phyloP scores from a whole-genome alignment of 352 stramenopile genomes.

The Pythium phragmiticola region DNA sequence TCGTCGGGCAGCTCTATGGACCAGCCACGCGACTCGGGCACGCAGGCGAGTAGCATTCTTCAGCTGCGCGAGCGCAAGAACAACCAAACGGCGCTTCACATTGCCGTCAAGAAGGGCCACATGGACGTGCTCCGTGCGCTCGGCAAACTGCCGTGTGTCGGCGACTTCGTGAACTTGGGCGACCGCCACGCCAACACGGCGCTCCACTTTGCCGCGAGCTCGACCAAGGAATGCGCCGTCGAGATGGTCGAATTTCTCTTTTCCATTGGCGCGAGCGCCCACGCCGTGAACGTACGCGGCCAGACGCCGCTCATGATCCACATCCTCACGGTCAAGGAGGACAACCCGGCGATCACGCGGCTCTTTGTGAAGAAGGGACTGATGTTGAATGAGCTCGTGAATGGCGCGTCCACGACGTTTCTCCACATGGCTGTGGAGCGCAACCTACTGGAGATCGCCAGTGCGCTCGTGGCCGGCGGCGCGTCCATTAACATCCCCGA shows the following conservation, averaged over 20 bases:
- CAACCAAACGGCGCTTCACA: slow-evolving; percentile 82
- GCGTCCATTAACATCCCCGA: slow-evolving; percentile 85
- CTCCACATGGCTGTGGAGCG: slow-evolving; percentile 81
- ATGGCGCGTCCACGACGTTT: slow-evolving; percentile 73
- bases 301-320: slow-evolving; percentile 85
- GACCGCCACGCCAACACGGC: slow-evolving; percentile 81
- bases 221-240: slow-evolving; percentile 44
- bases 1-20: slow-evolving; percentile 24
- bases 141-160: slow-evolving; percentile 67
- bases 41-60: slow-evolving; percentile 53
- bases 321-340: slow-evolving; percentile 68
- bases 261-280: slow-evolving; percentile 54
- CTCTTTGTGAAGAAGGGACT: slow-evolving; percentile 53
- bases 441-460: slow-evolving; percentile 60
- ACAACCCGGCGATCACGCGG: slow-evolving; percentile 54
- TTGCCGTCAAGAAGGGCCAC: slow-evolving; percentile 81
- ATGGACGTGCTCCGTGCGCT: slow-evolving; percentile 77
- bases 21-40: slow-evolving; percentile 19
- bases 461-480: slow-evolving; percentile 62
- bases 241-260: slow-evolving; percentile 77
- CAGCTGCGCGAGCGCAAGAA: slow-evolving; percentile 82
- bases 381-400: slow-evolving; percentile 64
- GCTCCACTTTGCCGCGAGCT: slow-evolving; percentile 80
- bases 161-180: slow-evolving; percentile 72
- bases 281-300: slow-evolving; percentile 71